These are phyloP conservation scores for Ogataea trehalophila DNA, from an alignment of 805 yeast genomes.

Conservation along the genomic window DNA sequence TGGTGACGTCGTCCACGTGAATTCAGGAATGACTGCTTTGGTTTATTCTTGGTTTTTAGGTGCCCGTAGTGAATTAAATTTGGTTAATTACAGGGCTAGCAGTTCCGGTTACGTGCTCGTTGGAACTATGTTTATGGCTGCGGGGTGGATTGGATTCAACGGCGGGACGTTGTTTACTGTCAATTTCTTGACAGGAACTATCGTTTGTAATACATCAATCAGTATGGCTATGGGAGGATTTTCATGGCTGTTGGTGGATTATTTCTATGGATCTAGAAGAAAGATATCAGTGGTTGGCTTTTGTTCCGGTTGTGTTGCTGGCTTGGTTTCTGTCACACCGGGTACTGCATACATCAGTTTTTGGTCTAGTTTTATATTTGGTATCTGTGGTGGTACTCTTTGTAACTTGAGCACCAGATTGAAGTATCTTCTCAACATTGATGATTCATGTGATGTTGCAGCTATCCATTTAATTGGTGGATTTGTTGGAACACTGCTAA, in stretches of 20 bases:
- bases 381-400: slow-evolving; percentile 65
- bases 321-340: slow-evolving; percentile 94
- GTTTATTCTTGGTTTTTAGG: slow-evolving; percentile 74
- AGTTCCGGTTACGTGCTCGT: slow-evolving; percentile 76
- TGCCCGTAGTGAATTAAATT: slow-evolving; percentile 54
- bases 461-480: slow-evolving; percentile 97
- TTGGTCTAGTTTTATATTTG: slow-evolving; percentile 81
- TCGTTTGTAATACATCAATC: slow-evolving; percentile 77
- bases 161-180: slow-evolving; percentile 82
- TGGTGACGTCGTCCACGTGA: slow-evolving; percentile 88
- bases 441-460: slow-evolving; percentile 83
- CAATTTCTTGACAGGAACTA: slow-evolving; percentile 67
- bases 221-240: slow-evolving; percentile 79
- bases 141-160: slow-evolving; percentile 91
- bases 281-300: slow-evolving; percentile 89
- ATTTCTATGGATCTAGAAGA: slow-evolving; percentile 46
- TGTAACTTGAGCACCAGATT: slow-evolving; percentile 84
- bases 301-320: slow-evolving; percentile 89
- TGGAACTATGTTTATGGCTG: slow-evolving; percentile 78
- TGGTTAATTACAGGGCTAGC: slow-evolving; percentile 81
- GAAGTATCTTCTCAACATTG: slow-evolving; percentile 70
- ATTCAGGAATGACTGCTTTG: slow-evolving; percentile 83
- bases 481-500: slow-evolving; percentile 71
- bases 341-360: slow-evolving; percentile 79
- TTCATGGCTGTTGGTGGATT: slow-evolving; percentile 82